Evolutionary conservation across 306 rosid species (phyloP), one percentile per base, ranked within the genome.

Genomic region (Vigna nakashimae): DNA sequence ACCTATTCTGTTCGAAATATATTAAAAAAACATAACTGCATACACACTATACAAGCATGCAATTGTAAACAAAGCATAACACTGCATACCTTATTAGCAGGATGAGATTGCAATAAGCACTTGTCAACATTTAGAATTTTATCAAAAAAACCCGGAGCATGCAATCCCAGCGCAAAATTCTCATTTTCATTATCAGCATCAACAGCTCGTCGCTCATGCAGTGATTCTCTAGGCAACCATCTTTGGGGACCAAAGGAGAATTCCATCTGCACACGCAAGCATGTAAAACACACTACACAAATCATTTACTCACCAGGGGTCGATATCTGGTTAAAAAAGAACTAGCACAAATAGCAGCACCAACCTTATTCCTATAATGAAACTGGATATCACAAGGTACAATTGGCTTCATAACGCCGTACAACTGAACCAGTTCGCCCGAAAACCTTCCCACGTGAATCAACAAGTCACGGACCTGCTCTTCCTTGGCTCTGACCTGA

Each of bases 311-410:
- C 30, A 22, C 32, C 65, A 13, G 0, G n/a, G n/a, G 40, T 6
- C 22, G 34, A 71, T 9, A 55, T 24, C 9, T 48, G 48, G 43
- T 55, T 26, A 40, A 36, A 73, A 49, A 73, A 18, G 28, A 50
- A 65, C 5, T 12, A 42, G 1, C 18, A 34, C 24, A 50, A 43
- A 53, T 0, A 1, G 1, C 45, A 48, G 50, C 53, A 75, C 90
- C 38, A 65, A 89, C 98, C 98, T 95, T 95, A 73, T 95, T 95
- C 81, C 98, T 95, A 75, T 95, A 95, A 63, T 91, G 93, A 82
- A 92, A 95, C 79, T 95, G 98, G 82, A 89, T 89, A 75, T 91
- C 89, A 67, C 98, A 92, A 15, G 93, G 88, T 69, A 91, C 92
- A 81, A 95, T 89, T 42, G 93, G 89, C 83, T 89, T 92, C 89